A percentile compares a stretch with the other conserved stretches of the same genome.
Conservation (phyloP, 352 stramenopile species). For the Phytophthora boehmeriae region DNA sequence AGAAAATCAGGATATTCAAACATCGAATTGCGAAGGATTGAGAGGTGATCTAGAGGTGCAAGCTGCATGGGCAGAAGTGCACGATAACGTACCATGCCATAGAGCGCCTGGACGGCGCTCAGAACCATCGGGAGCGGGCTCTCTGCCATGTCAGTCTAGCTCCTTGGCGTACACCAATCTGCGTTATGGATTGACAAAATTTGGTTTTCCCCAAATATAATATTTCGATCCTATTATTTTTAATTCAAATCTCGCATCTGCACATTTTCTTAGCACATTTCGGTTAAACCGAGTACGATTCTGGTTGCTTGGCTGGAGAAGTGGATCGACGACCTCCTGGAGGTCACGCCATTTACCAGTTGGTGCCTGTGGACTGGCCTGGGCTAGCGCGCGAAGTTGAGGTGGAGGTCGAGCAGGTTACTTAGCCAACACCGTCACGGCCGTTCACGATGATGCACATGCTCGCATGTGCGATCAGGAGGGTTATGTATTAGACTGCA, state of each 20-base stretch:
- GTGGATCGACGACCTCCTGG: conserved; percentile 94
- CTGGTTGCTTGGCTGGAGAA: conserved; percentile 94
- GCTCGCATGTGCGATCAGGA: too few relatives aligned
- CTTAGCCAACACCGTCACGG: too few relatives aligned
- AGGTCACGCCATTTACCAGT: too few relatives aligned
- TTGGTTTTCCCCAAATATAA: not conserved
- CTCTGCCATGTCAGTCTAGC: conserved; percentile 24
- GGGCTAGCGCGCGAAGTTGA: too few relatives aligned
- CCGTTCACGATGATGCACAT: too few relatives aligned
- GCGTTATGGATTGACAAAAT: not conserved
- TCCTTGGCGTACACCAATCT: not conserved
- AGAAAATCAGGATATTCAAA: conserved; percentile 3
- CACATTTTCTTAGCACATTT: too few relatives aligned
- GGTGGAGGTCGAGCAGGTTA: too few relatives aligned
- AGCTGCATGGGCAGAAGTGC: not conserved
- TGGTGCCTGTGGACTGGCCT: too few relatives aligned
- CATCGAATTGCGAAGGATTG: not conserved
- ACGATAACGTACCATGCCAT: conserved; percentile 53
- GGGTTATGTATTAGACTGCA: too few relatives aligned
- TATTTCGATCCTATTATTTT: too few relatives aligned
- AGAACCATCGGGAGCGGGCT: conserved; percentile 52
- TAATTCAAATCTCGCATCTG: not conserved
- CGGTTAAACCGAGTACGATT: too few relatives aligned
- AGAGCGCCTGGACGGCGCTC: conserved; percentile 61
- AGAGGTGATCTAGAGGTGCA: not conserved